Percentiles rank a stretch among this genome's conserved stretches.
Conservation (phyloP, 2,329 filamentous ascomycete species). For the Colletotrichum musae region DNA sequence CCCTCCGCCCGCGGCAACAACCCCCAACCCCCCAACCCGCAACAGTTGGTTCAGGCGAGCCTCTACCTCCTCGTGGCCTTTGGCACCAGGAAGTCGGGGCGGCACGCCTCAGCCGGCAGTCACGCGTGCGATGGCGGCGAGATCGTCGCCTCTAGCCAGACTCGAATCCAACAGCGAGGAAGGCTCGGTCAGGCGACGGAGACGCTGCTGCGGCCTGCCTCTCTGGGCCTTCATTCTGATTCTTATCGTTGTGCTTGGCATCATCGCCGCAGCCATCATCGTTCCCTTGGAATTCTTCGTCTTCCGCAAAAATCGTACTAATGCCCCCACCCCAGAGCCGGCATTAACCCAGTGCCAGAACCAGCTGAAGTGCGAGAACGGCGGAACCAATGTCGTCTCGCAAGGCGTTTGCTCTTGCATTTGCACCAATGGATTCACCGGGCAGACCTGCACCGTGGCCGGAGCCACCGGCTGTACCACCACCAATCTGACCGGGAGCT, state of each 20-base stretch:
- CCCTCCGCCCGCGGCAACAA: constrained; percentile 68
- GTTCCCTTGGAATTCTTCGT: constrained; percentile 80
- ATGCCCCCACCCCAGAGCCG: constrained; percentile 48
- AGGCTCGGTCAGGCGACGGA: constrained; percentile 55
- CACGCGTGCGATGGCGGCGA: constrained; percentile 36
- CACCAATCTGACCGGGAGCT: constrained; percentile 59
- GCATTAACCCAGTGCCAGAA: constrained; percentile 69
- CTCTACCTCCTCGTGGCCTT: constrained; percentile 62
- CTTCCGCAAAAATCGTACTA: constrained; percentile 63
- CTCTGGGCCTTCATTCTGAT: constrained; percentile 81
- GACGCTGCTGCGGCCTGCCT: constrained; percentile 87
- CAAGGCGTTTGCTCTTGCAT: constrained; percentile 84
- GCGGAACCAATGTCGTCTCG: constrained; percentile 81
- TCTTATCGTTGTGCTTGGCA: constrained; percentile 75
- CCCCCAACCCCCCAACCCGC: constrained; percentile 63
- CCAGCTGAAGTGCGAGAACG: constrained; percentile 80
- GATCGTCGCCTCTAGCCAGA: constrained; percentile 23
- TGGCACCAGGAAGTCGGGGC: constrained; percentile 49
- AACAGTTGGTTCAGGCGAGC: constrained; percentile 58
- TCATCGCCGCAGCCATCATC: constrained; percentile 86
- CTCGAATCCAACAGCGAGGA: constrained; percentile 45
- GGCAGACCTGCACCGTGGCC: constrained; percentile 64
- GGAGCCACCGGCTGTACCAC: constrained; percentile 68
- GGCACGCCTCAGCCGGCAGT: constrained; percentile 31
- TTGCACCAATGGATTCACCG: constrained; percentile 89